These are phyloP conservation scores for Penicillium sp. DNA, from an alignment of 2,329 filamentous ascomycete species.

Conservation along the genomic window DNA sequence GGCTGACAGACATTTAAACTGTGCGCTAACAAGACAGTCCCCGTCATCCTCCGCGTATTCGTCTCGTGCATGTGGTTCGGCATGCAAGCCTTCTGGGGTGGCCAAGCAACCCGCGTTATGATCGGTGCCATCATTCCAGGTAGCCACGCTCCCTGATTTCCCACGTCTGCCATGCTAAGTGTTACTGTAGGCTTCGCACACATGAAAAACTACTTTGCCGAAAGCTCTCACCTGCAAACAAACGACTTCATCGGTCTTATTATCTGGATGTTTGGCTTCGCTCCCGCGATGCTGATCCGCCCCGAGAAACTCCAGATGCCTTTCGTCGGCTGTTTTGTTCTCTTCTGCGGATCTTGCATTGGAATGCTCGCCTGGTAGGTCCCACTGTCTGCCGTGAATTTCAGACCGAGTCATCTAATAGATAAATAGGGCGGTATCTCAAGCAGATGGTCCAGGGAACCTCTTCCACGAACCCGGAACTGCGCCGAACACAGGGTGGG, in stretches of 20 bases:
- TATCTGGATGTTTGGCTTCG: constrained; percentile 12
- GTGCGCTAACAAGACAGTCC: neutral
- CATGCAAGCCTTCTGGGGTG: constrained; percentile 18
- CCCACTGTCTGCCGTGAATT: too few species aligned
- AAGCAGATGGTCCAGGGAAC: constrained; percentile 39
- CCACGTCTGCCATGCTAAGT: neutral
- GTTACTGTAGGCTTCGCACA: constrained; percentile 5
- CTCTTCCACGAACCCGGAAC: constrained; percentile 24
- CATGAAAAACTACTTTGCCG: constrained; percentile 15
- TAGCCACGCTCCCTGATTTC: neutral
- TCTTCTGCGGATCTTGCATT: constrained; percentile 31
- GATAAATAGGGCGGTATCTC: constrained; percentile 28
- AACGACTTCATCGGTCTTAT: constrained; percentile 14
- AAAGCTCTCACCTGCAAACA: constrained; percentile 12
- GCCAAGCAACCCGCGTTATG: constrained; percentile 15
- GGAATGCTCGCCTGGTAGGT: constrained; percentile 36
- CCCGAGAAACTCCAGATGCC: constrained; percentile 12
- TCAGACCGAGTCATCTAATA: neutral
- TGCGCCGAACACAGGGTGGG: constrained; percentile 8
- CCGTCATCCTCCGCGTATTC: constrained; percentile 16
- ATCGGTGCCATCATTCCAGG: constrained; percentile 19
- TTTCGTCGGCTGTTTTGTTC: constrained; percentile 2
- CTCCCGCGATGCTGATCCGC: neutral
- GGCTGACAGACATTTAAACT: neutral
- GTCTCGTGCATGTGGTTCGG: constrained; percentile 18